Evolutionary conservation across 2,329 filamentous ascomycete species (phyloP), one percentile per base, ranked within the genome.

Genomic region (Colletotrichum cuscutae): DNA sequence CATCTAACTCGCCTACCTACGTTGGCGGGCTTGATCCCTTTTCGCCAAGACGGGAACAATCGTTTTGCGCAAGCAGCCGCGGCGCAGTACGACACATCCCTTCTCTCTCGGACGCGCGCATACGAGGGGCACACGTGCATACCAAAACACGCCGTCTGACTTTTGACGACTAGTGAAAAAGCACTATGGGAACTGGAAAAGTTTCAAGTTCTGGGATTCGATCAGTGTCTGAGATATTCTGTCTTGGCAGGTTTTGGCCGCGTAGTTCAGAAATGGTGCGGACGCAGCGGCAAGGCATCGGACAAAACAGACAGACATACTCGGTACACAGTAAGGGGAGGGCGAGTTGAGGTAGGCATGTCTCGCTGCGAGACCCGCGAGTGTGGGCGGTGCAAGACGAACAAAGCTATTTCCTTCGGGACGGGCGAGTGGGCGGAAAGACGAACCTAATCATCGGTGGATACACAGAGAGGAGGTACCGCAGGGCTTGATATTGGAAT

Each of bases 11-110:
- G 56, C n/a, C 30, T 32, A 32, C 30, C 30, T 35, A 42, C 49
- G 15, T n/a, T 61, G 66, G 57, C 49, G 60, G 61, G 66, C 49
- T 52, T 57, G 60, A 19, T 71, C 66, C 61, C 49, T 71, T 65
- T 73, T 71, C 22, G 71, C 71, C 66, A 71, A 71, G 71, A 58
- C 71, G 42, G 42, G 54, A 11, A 26, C 30, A 49, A 4, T 37
- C 22, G 61, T 30, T 59, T 32, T 19, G 32, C 7, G 13, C 22
- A 42, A 30, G 26, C 53, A 53, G 37, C 32, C 37, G 37, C 15
- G 8, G 37, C 37, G 15, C 37, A 42, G 2, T 1, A 32, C 30
- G 7, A 32, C 30, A 15, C 37, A 15, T 42, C 56, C 26, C n/a
- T 46, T 56, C 32, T 28, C 61, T 37, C 22, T 35, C 46, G 49